Percentiles rank a stretch among this genome's conserved stretches.
Evolutionary conservation across 768 basidiomycete genomes (phyloP).

Genomic region (Hygrocybe coccinea): DNA sequence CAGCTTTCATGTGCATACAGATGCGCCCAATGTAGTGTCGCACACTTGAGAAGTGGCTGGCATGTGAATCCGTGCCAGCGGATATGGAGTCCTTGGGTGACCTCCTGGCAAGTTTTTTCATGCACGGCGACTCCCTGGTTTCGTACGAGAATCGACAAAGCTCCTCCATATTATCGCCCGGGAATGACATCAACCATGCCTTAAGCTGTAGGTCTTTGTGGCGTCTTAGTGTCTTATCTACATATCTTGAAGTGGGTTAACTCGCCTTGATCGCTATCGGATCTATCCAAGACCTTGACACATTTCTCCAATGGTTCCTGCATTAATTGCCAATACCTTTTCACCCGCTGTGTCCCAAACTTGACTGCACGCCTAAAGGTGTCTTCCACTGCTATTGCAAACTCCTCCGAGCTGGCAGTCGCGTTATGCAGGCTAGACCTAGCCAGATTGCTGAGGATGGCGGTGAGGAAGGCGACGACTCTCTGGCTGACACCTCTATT

Average conservation of each 20-base stretch:
- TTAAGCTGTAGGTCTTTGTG: not conserved
- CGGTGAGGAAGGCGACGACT: not conserved
- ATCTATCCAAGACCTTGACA: not conserved
- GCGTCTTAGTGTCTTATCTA: not conserved
- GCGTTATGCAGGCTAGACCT: not conserved
- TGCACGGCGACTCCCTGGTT: not conserved
- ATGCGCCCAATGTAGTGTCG: conserved; percentile 3
- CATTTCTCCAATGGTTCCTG: not conserved
- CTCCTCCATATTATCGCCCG: not conserved
- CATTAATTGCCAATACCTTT: not conserved
- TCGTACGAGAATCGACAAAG: conserved; percentile 2
- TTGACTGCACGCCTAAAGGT: not conserved
- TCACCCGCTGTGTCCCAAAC: not conserved
- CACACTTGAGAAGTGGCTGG: not conserved
- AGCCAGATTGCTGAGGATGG: not conserved
- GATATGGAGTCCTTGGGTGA: not conserved
- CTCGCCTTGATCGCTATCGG: not conserved
- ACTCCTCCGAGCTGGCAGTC: not conserved
- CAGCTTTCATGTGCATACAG: conserved; percentile 1
- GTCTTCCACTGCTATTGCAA: not conserved
- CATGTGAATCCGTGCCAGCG: not conserved
- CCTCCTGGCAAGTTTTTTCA: not conserved
- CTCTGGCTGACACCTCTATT: not conserved
- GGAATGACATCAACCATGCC: not conserved
- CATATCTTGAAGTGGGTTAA: not conserved